Percentiles rank a stretch among this genome's conserved stretches.
These are phyloP conservation scores for Russula compacta DNA, from an alignment of 768 basidiomycete species.

Conservation along the genomic window DNA sequence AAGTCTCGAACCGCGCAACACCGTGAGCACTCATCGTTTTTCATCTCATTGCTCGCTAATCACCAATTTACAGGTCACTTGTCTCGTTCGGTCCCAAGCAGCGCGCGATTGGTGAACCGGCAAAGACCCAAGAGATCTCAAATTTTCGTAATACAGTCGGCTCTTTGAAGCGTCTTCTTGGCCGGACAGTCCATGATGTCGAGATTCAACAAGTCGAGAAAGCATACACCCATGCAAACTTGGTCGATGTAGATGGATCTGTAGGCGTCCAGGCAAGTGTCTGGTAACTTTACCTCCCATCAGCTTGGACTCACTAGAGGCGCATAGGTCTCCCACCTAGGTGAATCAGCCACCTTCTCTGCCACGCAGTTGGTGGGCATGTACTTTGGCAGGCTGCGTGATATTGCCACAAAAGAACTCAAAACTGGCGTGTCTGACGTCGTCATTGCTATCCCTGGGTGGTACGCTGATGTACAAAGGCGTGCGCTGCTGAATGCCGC, in stretches of 20 bases:
- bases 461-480: conserved; percentile 92
- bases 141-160: conserved; percentile 98
- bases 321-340: conserved; percentile 75
- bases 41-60: background rate
- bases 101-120: conserved; percentile 85
- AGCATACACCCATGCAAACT: conserved; percentile 80
- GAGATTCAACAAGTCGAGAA: conserved; percentile 81
- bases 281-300: conserved; percentile 1
- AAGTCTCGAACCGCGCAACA: conserved; percentile 93
- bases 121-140: conserved; percentile 95
- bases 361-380: conserved; percentile 87
- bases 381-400: conserved; percentile 85
- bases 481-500: conserved; percentile 87
- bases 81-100: conserved; percentile 91
- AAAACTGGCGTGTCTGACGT: conserved; percentile 82
- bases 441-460: conserved; percentile 93
- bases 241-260: conserved; percentile 77
- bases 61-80: conserved; percentile 54
- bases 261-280: conserved; percentile 76
- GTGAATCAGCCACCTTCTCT: conserved; percentile 70
- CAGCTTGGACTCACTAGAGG: conserved; percentile 15
- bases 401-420: conserved; percentile 78
- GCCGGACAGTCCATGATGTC: conserved; percentile 67
- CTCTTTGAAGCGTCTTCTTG: conserved; percentile 82
- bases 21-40: conserved; percentile 53